Evolutionary conservation across 495 filamentous ascomycete species (phyloP).

Genomic region (Cladorrhinum samala): DNA sequence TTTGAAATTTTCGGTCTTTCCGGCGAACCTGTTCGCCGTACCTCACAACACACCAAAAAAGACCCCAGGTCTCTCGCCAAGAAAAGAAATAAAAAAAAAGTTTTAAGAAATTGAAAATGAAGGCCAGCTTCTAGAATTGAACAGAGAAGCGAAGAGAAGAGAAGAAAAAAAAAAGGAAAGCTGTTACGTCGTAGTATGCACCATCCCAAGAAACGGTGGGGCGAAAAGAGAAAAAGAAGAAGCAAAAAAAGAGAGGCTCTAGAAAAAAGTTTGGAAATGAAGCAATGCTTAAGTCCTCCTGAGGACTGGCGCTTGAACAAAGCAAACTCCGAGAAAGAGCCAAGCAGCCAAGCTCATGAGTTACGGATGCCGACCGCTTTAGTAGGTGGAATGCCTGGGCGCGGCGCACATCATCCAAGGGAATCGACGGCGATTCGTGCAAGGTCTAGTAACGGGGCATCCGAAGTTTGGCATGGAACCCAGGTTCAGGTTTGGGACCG

Average conservation of each 20-base stretch:
- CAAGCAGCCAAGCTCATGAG: conserved; percentile 4
- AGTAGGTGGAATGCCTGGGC: no score
- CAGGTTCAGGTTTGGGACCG: neutral
- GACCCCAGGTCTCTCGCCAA: conserved; percentile 14
- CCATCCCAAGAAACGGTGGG: conserved; percentile 10
- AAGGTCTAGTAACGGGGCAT: conserved; percentile 1
- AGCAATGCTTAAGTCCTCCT: conserved; percentile 33
- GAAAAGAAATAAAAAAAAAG: conserved; percentile 5
- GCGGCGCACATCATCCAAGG: no score
- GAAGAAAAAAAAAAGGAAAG: conserved; percentile 8
- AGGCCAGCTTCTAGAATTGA: conserved; percentile 18
- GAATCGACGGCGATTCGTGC: conserved; percentile 25
- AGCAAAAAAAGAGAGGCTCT: conserved; percentile 11
- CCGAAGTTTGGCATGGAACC: neutral
- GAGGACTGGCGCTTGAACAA: conserved; percentile 14
- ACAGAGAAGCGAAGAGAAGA: conserved; percentile 8
- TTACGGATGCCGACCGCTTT: conserved; percentile 12
- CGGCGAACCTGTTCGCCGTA: neutral
- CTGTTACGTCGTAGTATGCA: neutral
- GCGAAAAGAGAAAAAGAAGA: conserved; percentile 15
- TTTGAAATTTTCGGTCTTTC: neutral
- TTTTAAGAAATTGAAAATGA: conserved; percentile 15
- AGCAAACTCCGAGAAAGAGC: conserved; percentile 2
- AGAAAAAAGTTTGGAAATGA: conserved; percentile 18
- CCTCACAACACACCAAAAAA: neutral